phyloP scores from a whole-genome alignment of 345 rosid genomes.

The Noccaea caerulescens region DNA sequence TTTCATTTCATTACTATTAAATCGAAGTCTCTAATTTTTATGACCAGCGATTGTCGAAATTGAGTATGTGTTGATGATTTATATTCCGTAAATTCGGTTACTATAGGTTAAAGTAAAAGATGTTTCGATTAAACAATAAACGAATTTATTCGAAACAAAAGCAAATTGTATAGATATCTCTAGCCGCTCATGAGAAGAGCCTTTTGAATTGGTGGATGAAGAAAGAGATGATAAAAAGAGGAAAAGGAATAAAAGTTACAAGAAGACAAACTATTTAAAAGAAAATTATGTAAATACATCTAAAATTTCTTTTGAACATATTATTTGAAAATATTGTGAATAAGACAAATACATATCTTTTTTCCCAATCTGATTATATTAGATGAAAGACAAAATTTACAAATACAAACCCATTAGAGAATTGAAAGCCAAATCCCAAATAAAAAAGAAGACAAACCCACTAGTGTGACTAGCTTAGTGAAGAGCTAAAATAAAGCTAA shows the following conservation, averaged over 20 bases:
- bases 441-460: too few relatives aligned
- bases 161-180: not conserved
- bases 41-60: not conserved
- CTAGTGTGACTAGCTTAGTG: too few relatives aligned
- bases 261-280: not conserved
- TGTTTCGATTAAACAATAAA: not conserved
- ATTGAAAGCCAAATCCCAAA: too few relatives aligned
- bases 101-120: not conserved
- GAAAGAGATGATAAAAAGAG: slow-evolving; percentile 14
- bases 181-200: slow-evolving; percentile 12
- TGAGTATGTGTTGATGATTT: not conserved
- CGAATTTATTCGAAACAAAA: not conserved
- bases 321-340: not conserved
- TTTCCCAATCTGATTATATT: not conserved
- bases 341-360: not conserved
- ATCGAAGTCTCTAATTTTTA: not conserved
- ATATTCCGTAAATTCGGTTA: not conserved
- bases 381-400: not conserved
- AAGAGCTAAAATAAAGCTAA: too few relatives aligned
- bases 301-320: slow-evolving; percentile 14
- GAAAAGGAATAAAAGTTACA: slow-evolving; percentile 13
- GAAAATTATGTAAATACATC: not conserved
- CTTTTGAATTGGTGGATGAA: slow-evolving; percentile 31
- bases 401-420: too few relatives aligned
- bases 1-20: too few relatives aligned